Evolutionary conservation across 306 rosid species (phyloP), one percentile per base, ranked within the genome.

Genomic region (Astragalus membranaceus): DNA sequence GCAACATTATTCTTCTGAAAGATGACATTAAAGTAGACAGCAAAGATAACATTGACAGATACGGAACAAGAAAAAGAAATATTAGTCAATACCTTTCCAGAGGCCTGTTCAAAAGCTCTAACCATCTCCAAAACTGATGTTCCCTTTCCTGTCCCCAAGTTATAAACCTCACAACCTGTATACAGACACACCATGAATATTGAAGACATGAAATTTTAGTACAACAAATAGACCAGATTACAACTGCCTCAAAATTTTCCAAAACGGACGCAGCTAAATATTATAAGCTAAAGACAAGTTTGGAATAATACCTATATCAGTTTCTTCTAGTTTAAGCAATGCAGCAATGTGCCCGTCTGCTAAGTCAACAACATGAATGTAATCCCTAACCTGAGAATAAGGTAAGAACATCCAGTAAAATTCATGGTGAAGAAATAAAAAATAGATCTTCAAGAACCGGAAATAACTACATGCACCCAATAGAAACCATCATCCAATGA

Each of bases 321-420:
- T 30, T 12, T 79, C 96, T 13, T 80, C 86, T 41, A 95, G 64
- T 84, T 95, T 95, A 72, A 36, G 75, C 85, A 95, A 64, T 23
- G 99, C 97, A 68, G 97, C 97, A 46, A 91, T 95, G 80, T 95
- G 99, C 42, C 97, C 99, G 72, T 91, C 91, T 48, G 99, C 97
- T 81, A 95, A 85, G 81, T 95, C 97, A 82, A 88, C 88, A 15
- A 95, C 97, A 50, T 95, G 99, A 82, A 95, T 86, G 78, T 86
- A 95, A 79, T 95, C 99, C 42, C 97, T 96, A 36, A 91, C 99
- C 99, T 95, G 91, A 63, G 29, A 79, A 69, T 69, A 81, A 46
- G 32, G 70, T 4, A 55, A 72, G 64, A 79, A 54, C 29, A 67
- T 71, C 30, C 53, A 56, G 9, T 63, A 60, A 69, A 68, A 74